phyloP scores from a whole-genome alignment of 179 eudicot species.

The Camellia oleifera region DNA sequence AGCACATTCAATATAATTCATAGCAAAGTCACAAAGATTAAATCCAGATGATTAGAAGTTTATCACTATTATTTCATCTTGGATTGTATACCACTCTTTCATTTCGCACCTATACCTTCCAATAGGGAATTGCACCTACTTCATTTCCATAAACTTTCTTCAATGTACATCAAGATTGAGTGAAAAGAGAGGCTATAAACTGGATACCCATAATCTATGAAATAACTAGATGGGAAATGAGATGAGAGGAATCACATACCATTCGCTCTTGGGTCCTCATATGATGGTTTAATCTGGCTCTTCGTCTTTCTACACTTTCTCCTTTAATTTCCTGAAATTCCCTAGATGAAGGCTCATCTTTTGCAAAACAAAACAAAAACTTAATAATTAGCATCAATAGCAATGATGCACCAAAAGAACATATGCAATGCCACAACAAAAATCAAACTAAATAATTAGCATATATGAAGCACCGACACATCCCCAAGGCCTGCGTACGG shows the following conservation, averaged over 20 bases:
- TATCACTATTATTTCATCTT: background rate
- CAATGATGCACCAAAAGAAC: background rate
- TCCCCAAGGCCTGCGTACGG: no score
- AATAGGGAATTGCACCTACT: background rate
- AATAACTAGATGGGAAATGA: background rate
- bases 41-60: background rate
- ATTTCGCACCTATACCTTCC: background rate
- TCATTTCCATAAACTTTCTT: background rate
- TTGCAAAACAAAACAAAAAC: conserved; percentile 16
- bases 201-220: background rate
- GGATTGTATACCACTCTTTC: background rate
- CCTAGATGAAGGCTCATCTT: conserved; percentile 38
- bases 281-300: conserved; percentile 45
- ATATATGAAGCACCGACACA: no score
- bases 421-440: background rate
- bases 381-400: conserved; percentile 7
- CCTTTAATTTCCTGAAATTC: conserved; percentile 64
- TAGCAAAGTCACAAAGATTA: background rate
- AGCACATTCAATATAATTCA: no score
- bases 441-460: background rate
- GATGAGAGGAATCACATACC: conserved; percentile 34
- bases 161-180: no score
- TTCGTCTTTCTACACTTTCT: conserved; percentile 65
- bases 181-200: no score
- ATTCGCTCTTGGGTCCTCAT: conserved; percentile 44